phyloP scores from a whole-genome alignment of 1,139 yeast genomes.

The Blastobotrys apis region DNA sequence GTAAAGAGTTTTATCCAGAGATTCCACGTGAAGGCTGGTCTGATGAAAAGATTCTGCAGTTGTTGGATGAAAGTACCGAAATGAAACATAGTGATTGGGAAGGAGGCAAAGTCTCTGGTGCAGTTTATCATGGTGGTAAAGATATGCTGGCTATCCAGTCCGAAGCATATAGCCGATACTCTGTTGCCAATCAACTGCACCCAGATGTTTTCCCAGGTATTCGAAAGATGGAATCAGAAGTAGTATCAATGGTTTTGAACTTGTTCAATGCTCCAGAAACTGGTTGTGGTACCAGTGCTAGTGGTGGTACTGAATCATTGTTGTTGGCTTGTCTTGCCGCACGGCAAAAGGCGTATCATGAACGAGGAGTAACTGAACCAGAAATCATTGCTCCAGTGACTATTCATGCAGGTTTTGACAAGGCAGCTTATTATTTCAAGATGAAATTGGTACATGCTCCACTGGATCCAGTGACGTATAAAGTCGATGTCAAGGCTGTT shows the following conservation, averaged over 20 bases:
- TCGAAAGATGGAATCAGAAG: constrained; percentile 93
- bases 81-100: constrained; percentile 76
- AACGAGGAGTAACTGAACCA: constrained; percentile 61
- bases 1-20: constrained; percentile 44
- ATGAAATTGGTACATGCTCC: constrained; percentile 82
- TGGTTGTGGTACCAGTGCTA: constrained; percentile 86
- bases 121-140: constrained; percentile 91
- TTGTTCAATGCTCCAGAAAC: constrained; percentile 67
- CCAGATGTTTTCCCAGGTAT: constrained; percentile 98
- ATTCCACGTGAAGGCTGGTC: constrained; percentile 59
- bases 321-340: constrained; percentile 85
- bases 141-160: constrained; percentile 70
- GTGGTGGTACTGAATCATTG: constrained; percentile 96
- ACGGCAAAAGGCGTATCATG: constrained; percentile 57
- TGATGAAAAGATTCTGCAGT: constrained; percentile 41
- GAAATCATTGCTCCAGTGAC: constrained; percentile 88
- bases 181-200: constrained; percentile 90
- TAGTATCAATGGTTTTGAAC: constrained; percentile 82
- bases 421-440: constrained; percentile 87
- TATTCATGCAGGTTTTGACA: constrained; percentile 92
- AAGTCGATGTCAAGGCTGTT: constrained; percentile 65
- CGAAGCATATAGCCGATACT: constrained; percentile 65
- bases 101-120: constrained; percentile 85
- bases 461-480: constrained; percentile 59
- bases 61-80: constrained; percentile 38